phyloP scores from a whole-genome alignment of 1,284 basidiomycete species.

The Ustilago hordei region DNA sequence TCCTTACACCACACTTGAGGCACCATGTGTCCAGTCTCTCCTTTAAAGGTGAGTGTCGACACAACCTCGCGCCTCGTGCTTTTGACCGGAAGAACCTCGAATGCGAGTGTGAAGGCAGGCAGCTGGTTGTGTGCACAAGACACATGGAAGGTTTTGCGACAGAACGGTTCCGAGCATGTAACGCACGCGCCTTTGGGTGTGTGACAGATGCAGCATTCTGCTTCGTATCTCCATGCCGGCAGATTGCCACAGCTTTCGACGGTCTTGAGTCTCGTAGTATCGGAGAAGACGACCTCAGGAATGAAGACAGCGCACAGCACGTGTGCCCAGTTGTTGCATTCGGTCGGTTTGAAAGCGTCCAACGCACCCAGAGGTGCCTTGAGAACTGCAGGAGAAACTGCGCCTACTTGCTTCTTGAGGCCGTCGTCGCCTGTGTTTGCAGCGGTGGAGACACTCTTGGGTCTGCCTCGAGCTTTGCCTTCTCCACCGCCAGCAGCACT shows the following conservation, averaged over 20 bases:
- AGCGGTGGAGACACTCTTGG: constrained; percentile 19
- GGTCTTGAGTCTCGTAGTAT: constrained; percentile 77
- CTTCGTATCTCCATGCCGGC: constrained; percentile 70
- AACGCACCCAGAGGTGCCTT: constrained; percentile 72
- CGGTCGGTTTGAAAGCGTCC: constrained; percentile 89
- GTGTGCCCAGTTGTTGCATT: constrained; percentile 92
- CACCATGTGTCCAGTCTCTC: constrained; percentile 84
- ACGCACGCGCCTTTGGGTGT: constrained; percentile 80
- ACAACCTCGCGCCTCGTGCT: constrained; percentile 69
- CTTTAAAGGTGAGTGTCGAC: constrained; percentile 82
- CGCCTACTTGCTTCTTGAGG: constrained; percentile 29
- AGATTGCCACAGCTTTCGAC: constrained; percentile 89
- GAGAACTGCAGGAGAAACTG: constrained; percentile 7
- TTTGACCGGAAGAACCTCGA: constrained; percentile 85
- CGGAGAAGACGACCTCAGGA: constrained; percentile 83
- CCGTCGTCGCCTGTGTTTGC: constrained; percentile 15
- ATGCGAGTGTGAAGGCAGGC: constrained; percentile 79
- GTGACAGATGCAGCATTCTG: constrained; percentile 74
- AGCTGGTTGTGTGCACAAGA: constrained; percentile 89
- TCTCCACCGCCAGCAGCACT: constrained; percentile 13
- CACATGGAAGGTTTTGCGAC: constrained; percentile 82
- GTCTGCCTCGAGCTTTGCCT: constrained; percentile 30
- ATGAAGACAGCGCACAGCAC: constrained; percentile 88
- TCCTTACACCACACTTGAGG: constrained; percentile 84
- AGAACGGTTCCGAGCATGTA: constrained; percentile 79